Evolutionary conservation across 139 green algal species (phyloP), one percentile per base, ranked within the genome.

Genomic region (Chlorella vulgaris): DNA sequence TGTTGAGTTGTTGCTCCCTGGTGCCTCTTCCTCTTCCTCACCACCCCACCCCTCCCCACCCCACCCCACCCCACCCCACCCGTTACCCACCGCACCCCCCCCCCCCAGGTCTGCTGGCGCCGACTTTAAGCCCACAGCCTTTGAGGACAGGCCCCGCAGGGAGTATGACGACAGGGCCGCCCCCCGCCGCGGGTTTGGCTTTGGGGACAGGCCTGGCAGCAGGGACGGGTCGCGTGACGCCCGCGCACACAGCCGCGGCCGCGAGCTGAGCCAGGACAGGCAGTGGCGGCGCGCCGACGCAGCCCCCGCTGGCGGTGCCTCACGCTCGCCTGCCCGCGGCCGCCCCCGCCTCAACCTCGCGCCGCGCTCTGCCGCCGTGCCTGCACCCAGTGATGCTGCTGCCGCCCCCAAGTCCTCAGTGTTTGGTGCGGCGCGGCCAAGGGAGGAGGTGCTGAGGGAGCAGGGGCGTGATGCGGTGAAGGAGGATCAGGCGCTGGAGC

Each of bases 371-470:
- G 84, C 86, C 61, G 43, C 74, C 61, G 31, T 73, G 51, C 76
- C 73, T 4, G 21, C 69, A 43, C 28, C 62, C 18, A 43, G 39
- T 6, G 18, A 29, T 63, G 18, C 60, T 70, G 35, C 47, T 29
- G 40, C 81, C 74, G 84, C 83, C 36, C 31, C 50, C 80, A 53
- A 51, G 39, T 29, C 80, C 24, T 53, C 33, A 40, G 66, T 86
- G 4, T 98, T 98, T 91, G 95, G 95, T 33, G 90, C 86, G 1
- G 95, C 95, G 0, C 84, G 91, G 47, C 95, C 95, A 3, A 87
- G 95, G 18, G 95, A 98, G 90, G 93, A 98, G 83, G 91, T 98
- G 74, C 84, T 98, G 65, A 90, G 89, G 80, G 94, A 98, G 91
- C 93, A 97, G 88, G 92, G 93, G 43, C 81, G 89, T n/a, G 91